Base-by-base conservation (phyloP, 1,284 basidiomycete species). In the Cutaneotrichosporon cutaneum region DNA sequence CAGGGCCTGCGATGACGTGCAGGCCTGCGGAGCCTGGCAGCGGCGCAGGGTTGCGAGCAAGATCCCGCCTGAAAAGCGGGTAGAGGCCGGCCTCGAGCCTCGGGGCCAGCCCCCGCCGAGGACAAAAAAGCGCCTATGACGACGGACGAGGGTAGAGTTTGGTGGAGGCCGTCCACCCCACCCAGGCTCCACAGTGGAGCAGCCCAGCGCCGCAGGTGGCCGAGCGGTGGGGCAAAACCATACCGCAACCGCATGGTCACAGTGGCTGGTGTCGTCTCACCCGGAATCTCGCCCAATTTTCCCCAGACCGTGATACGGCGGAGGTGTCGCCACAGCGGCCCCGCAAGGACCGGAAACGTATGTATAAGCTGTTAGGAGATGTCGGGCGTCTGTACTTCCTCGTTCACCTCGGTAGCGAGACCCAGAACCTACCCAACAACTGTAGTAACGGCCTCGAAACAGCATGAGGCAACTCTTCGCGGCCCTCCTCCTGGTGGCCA, bases 391-490 rank as follows among this genome's bases (percentile, higher is more conserved):
- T 18, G 16, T n/a, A 42, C 39, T 16, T 16, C 13, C 36, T 39
- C 36, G 36, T 39, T 16, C 13, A 13, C 18, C 36, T 16, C 36
- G n/a, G n/a, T n/a, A 39, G 36, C 36, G 9, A 39, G 36, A 39
- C 13, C 36, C 14, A 14, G 14, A 39, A 39, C 10, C 36, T 39
- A 11, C 36, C 13, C 13, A 16, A 16, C 18, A 39, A 16, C 44
- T 22, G 44, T 22, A 45, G 44, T n/a, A n/a, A n/a, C n/a, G n/a
- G n/a, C n/a, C 36, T 39, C 22, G 22, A 9, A 5, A 1, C 5
- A 32, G 4, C 48, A 51, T 51, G 48, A 13, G 48, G 48, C 48
- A 32, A 26, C 48, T 51, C 14, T 27, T 51, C 48, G 48, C 48
- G 18, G 48, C 48, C 5, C 27, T 51, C 48, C 48, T 51, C 27